Conservation (phyloP, 768 basidiomycete species). For the Trametopsis cervina region DNA sequence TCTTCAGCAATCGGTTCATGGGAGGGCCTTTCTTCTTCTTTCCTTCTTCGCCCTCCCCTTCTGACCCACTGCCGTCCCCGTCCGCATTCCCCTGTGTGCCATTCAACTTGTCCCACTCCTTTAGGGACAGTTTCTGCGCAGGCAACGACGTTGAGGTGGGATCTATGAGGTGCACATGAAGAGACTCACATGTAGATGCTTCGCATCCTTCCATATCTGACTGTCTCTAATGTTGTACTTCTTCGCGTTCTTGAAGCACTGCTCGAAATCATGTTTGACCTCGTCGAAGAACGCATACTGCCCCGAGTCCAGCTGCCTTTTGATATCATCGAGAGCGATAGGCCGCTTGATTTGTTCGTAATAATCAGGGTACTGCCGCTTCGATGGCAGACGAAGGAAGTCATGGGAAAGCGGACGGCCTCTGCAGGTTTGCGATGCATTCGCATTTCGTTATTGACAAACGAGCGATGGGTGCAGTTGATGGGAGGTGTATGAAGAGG, state of each 20-base stretch:
- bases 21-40: conserved; percentile 56
- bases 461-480: background rate
- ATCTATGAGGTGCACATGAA: background rate
- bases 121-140: conserved; percentile 39
- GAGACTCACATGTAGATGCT: conserved; percentile 61
- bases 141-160: background rate
- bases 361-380: conserved; percentile 80
- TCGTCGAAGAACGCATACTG: conserved; percentile 57
- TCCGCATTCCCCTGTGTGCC: conserved; percentile 25
- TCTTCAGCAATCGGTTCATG: conserved; percentile 59
- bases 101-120: conserved; percentile 39
- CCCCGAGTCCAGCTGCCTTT: conserved; percentile 59
- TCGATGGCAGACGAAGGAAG: conserved; percentile 66
- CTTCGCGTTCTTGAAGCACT: conserved; percentile 77
- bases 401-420: conserved; percentile 55
- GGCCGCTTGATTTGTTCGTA: conserved; percentile 74
- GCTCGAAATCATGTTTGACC: conserved; percentile 66
- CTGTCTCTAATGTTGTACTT: conserved; percentile 78
- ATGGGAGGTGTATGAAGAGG: background rate
- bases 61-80: conserved; percentile 26
- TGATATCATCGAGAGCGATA: conserved; percentile 86
- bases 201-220: conserved; percentile 76
- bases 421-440: conserved; percentile 29
- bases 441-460: background rate
- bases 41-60: conserved; percentile 31